Base-by-base conservation (phyloP, 2,329 filamentous ascomycete genomes). In the Trichoderma koningii region DNA sequence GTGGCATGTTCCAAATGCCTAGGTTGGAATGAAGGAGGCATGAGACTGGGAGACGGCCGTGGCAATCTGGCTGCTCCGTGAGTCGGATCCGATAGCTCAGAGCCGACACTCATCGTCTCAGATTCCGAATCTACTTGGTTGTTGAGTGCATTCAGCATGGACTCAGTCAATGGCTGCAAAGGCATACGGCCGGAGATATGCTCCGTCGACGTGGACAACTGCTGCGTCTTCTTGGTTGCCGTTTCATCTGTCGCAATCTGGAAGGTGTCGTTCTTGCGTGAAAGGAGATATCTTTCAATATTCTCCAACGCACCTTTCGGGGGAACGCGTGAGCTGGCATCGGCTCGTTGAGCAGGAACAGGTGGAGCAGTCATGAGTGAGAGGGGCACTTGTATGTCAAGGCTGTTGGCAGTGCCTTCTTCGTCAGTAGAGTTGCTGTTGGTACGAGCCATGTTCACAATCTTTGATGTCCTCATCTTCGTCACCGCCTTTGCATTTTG, bases 161-260 rank as follows among this genome's bases (percentile, higher is more conserved):
- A 67, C 3, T 66, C 55, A 9, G 50, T 68, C 47, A 71, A 62
- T 4, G 65, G 64, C 50, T 67, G 67, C 30, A 72, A 50, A 28
- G 67, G 70, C 21, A 21, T 63, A 19, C 69, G 69, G 3, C n/a
- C 47, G 1, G 44, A 15, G 12, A 23, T 10, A 4, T 45, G 38
- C 2, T 38, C 12, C 2, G 42, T 17, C 9, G 45, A n/a, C 26
- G 45, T 26, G 2, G 10, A 12, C 19, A 9, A 41, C 14, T 45
- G 41, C 3, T 3, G n/a, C 7, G 14, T 41, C 38, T 28, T 38
- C 0, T 14, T 19, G n/a, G 71, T 76, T 47, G 75, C 75, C 17
- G 76, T 77, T 42, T 75, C 70, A 67, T 78, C 76, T 28, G 68
- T 72, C 56, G 73, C 73, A 68, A 78, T 78, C 19, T 74, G 67